Evolutionary conservation across 2,329 filamentous ascomycete species (phyloP).

Genomic region (Emydomyces testavorans): DNA sequence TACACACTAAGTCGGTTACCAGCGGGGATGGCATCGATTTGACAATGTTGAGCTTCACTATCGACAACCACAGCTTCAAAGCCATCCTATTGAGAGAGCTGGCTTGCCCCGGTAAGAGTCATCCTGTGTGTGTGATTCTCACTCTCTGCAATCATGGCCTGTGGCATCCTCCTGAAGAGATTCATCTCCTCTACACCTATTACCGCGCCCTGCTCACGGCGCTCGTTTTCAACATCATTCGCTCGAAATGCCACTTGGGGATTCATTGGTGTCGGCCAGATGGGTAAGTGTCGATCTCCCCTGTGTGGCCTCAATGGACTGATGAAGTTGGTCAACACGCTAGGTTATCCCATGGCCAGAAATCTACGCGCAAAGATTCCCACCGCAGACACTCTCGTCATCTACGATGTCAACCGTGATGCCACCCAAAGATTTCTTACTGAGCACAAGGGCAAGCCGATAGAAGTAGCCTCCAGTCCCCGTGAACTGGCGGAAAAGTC

Average conservation of each 20-base stretch:
- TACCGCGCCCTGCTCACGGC: conserved; percentile 4
- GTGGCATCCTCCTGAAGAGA: conserved; percentile 9
- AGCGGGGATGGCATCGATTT: no score
- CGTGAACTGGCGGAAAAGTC: conserved; percentile 55
- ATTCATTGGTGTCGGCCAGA: conserved; percentile 50
- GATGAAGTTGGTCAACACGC: background rate
- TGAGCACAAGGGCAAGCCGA: conserved; percentile 41
- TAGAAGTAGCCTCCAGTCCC: conserved; percentile 47
- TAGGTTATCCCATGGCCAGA: conserved; percentile 61
- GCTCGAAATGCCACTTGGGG: conserved; percentile 43
- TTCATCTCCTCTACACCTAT: conserved; percentile 5
- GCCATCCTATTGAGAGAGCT: no score
- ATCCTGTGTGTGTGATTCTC: no score
- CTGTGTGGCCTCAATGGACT: background rate
- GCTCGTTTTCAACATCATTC: conserved; percentile 39
- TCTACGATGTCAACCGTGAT: conserved; percentile 54
- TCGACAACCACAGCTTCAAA: no score
- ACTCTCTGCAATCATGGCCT: no score
- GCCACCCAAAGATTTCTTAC: conserved; percentile 46
- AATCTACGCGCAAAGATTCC: conserved; percentile 58
- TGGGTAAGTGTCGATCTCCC: conserved; percentile 38
- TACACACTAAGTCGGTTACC: no score
- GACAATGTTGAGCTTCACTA: no score
- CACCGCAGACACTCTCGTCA: conserved; percentile 48
- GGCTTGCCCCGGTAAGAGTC: no score